Evolutionary conservation across 2,329 filamentous ascomycete species (phyloP), one percentile per base, ranked within the genome.

Genomic region (Venturia oleaginea): DNA sequence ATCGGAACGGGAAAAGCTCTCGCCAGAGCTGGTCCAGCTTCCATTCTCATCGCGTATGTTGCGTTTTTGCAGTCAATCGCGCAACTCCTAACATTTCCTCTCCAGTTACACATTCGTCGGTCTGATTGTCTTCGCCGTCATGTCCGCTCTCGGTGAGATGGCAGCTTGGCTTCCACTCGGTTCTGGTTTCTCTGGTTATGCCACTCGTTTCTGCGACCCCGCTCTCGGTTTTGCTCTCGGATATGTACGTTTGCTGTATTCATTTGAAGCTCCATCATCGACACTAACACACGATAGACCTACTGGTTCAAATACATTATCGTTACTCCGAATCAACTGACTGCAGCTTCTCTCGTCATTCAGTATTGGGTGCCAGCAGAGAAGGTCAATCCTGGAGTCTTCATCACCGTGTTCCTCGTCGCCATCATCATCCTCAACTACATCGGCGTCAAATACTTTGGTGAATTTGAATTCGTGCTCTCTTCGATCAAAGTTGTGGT

Each of bases 291-390:
- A 70, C 62, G 6, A 70, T 70, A 74, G 74, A 74, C 72, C 3
- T 79, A 78, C 69, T 90, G 85, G 83, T 83, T 86, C 76, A 92
- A 84, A 73, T 94, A 94, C 74, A 90, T 94, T 73, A 92, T 95
- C 70, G 83, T 90, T 61, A 92, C 89, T 0, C 90, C 91, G 0
- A 94, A 94, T 71, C 90, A 95, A 73, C 79, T 95, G 46, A 94
- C 90, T 0, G 91, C 91, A 34, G 85, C 83, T n/a, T 84, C 89
- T 5, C 76, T 95, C 43, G 88, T 93, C 65, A 88, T 95, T 65
- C 85, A 88, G 69, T 92, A 86, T 70, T 95, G 91, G 91, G 77
- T 90, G 13, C 34, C 34, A 17, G 77, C 83, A 34, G 82, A 88
- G 0, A 78, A 76, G 55, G 80, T 93, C 64, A 92, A 93, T 71